A percentile compares a stretch with the other conserved stretches of the same genome.
Evolutionary conservation across 1,284 basidiomycete genomes (phyloP).

Genomic region (Boletus holoroseus): DNA sequence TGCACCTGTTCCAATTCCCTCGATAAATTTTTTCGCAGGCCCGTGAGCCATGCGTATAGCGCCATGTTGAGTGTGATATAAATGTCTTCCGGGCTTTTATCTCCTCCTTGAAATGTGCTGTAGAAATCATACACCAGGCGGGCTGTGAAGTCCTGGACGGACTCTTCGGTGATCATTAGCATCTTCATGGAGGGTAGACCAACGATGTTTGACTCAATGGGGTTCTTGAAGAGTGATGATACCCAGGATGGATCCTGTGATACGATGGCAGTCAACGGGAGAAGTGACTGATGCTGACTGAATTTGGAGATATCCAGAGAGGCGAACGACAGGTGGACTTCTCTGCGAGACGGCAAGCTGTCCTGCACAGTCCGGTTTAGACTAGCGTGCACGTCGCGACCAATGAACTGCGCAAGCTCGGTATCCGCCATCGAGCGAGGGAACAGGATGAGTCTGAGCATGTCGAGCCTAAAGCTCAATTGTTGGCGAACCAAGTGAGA

Average conservation of each 20-base stretch:
- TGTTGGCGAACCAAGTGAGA: conserved; percentile 63
- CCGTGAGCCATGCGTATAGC: conserved; percentile 73
- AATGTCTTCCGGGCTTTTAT: conserved; percentile 61
- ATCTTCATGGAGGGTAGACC: conserved; percentile 75
- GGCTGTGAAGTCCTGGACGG: conserved; percentile 35
- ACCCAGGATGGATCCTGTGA: conserved; percentile 52
- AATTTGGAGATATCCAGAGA: conserved; percentile 71
- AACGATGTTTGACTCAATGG: conserved; percentile 65
- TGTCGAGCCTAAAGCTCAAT: conserved; percentile 61
- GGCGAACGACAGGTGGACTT: conserved; percentile 64
- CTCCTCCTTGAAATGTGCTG: conserved; percentile 57
- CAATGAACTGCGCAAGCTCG: conserved; percentile 69
- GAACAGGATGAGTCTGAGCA: conserved; percentile 64
- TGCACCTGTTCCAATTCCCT: conserved; percentile 71
- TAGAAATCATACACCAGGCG: conserved; percentile 65
- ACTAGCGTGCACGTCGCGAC: conserved; percentile 58
- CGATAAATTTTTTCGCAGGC: conserved; percentile 65
- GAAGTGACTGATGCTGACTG: conserved; percentile 48
- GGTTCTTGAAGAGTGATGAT: conserved; percentile 47
- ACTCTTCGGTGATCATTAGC: conserved; percentile 68
- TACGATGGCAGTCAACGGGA: conserved; percentile 37
- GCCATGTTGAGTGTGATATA: conserved; percentile 78
- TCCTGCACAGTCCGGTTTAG: conserved; percentile 57
- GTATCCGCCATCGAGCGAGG: conserved; percentile 68
- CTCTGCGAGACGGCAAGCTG: conserved; percentile 47